Evolutionary conservation across 768 basidiomycete species (phyloP).

Genomic region (Pholiota conissans): DNA sequence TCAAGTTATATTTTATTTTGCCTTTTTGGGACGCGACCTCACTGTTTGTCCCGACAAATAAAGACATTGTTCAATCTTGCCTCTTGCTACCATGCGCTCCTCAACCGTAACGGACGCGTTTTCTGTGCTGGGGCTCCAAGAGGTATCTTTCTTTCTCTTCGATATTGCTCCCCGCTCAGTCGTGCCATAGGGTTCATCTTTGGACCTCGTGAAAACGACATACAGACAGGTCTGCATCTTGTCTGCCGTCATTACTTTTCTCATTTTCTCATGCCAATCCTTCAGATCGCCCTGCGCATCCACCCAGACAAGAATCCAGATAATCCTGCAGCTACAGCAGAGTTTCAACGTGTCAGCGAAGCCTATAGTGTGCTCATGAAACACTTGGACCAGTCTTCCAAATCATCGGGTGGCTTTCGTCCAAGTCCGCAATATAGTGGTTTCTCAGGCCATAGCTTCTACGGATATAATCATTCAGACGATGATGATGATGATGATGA

Average conservation of each 20-base stretch:
- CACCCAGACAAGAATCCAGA: constrained; percentile 80
- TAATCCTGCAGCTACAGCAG: constrained; percentile 61
- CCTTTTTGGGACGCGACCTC: constrained; percentile 2
- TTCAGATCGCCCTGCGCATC: constrained; percentile 59
- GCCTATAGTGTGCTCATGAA: constrained; percentile 65
- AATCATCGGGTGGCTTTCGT: background rate
- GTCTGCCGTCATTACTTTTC: constrained; percentile 1
- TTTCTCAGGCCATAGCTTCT: constrained; percentile 18
- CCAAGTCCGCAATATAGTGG: background rate
- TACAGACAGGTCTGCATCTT: constrained; percentile 61
- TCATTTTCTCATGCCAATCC: constrained; percentile 2
- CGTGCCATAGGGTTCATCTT: constrained; percentile 48
- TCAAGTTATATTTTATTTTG: background rate
- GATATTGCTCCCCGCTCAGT: constrained; percentile 4
- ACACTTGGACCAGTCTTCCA: constrained; percentile 42
- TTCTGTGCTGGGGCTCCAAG: constrained; percentile 48
- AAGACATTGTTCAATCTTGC: constrained; percentile 15
- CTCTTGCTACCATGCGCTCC: constrained; percentile 11
- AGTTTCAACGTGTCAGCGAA: constrained; percentile 69
- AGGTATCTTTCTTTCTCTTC: constrained; percentile 35
- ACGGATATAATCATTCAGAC: constrained; percentile 32
- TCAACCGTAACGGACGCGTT: constrained; percentile 33
- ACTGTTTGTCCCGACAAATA: background rate
- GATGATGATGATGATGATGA: constrained; percentile 36
- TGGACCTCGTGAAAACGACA: constrained; percentile 64